Percentiles rank a stretch among this genome's conserved stretches.
Evolutionary conservation across 2,329 filamentous ascomycete species (phyloP).

Genomic region (Ophiocordyceps unilateralis): DNA sequence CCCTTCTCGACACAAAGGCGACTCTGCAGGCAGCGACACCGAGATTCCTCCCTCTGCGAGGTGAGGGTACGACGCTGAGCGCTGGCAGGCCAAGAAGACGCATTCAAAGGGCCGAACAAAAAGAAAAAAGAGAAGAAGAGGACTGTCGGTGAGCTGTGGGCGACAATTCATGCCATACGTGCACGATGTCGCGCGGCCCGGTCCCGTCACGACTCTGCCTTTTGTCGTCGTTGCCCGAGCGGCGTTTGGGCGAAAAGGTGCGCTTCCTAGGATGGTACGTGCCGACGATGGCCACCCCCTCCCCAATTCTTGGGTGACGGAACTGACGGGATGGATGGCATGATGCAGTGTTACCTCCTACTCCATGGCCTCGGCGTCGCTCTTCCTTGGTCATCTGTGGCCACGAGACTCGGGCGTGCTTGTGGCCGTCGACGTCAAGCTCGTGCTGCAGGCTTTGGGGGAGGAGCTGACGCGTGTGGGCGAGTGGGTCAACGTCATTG

Average conservation of each 20-base stretch:
- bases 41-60: too few species aligned
- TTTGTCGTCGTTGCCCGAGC: conserved; percentile 38
- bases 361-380: conserved; percentile 33
- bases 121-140: background rate
- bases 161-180: too few species aligned
- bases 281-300: background rate
- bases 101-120: too few species aligned
- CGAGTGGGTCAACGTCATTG: conserved; percentile 81
- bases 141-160: too few species aligned
- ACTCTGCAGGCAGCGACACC: background rate
- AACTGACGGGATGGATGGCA: background rate
- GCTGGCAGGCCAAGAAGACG: too few species aligned
- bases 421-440: conserved; percentile 51
- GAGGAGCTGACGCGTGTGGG: conserved; percentile 50
- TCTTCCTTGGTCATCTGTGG: conserved; percentile 53
- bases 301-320: background rate
- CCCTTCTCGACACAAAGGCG: background rate
- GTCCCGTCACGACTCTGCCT: conserved; percentile 48
- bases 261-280: conserved; percentile 83
- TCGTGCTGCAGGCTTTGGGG: conserved; percentile 50
- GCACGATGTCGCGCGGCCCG: conserved; percentile 30
- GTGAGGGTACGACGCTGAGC: too few species aligned
- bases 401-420: conserved; percentile 27
- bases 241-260: conserved; percentile 54
- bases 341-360: conserved; percentile 31